These are phyloP conservation scores for Lignosus rhinocerotis DNA, from an alignment of 1,284 basidiomycete genomes.

Conservation along the genomic window DNA sequence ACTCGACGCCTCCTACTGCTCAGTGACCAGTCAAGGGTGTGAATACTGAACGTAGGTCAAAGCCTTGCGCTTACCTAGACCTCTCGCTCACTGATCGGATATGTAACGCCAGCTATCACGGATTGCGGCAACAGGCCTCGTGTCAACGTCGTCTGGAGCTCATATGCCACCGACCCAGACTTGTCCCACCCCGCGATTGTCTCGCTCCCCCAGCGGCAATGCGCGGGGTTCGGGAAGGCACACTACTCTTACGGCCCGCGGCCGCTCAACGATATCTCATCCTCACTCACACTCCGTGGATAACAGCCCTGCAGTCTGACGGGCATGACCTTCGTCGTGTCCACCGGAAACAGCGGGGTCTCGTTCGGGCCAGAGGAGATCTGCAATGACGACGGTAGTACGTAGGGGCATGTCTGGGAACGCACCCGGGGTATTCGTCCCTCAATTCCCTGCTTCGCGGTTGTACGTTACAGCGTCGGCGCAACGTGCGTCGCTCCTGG, in stretches of 20 bases:
- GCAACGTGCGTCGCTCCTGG: constrained; percentile 37
- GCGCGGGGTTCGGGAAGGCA: constrained; percentile 50
- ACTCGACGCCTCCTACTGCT: constrained; percentile 15
- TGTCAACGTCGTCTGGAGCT: constrained; percentile 56
- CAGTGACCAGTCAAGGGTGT: neutral
- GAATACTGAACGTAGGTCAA: neutral
- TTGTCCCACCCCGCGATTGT: constrained; percentile 45
- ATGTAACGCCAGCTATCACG: neutral
- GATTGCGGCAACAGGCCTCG: constrained; percentile 25
- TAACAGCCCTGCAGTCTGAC: constrained; percentile 52
- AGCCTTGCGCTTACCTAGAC: neutral
- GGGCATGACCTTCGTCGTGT: constrained; percentile 62
- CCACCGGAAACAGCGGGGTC: constrained; percentile 63
- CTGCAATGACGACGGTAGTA: constrained; percentile 26
- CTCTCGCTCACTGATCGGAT: neutral
- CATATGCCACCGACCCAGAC: constrained; percentile 36
- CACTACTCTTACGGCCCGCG: no score
- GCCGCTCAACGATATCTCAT: no score
- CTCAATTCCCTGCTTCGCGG: constrained; percentile 30
- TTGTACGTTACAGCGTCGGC: constrained; percentile 62
- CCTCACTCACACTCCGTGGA: neutral
- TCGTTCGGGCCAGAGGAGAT: constrained; percentile 45
- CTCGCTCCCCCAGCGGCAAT: constrained; percentile 49
- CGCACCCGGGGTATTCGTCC: constrained; percentile 6
- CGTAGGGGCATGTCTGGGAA: constrained; percentile 13